Base-by-base conservation (phyloP, 129 eudicot genomes). In the Ambrosia trifida region DNA sequence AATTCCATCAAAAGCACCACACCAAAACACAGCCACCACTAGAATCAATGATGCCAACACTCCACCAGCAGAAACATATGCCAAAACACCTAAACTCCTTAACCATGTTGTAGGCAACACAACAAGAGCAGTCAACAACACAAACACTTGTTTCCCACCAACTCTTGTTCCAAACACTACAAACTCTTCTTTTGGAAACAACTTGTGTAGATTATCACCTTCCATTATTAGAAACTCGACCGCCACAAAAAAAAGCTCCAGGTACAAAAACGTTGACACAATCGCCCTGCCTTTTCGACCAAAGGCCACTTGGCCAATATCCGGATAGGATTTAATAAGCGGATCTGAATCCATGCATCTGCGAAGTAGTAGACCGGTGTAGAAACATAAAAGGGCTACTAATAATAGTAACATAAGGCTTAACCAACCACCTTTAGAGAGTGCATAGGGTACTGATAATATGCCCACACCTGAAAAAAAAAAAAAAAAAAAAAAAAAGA, bases 401-500 rank as follows among this genome's bases (percentile, higher is more conserved):
- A 70, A 58, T 4, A 84, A 36, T 68, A 87, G 83, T 18, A 87
- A 45, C 10, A 79, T 6, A 1, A 84, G 49, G 70, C 87, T 73
- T 10, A 87, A 57, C 89, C 93, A 87, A 7, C 93, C 93, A 45
- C 89, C 87, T 81, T 84, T 45, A 12, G 89, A 79, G 60, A 87
- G 85, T 44, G 89, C 86, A 53, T 78, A 87, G 2, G 93, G 83
- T 28, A 84, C 63, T 4, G 89, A 87, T 31, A 87, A 52, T 63
- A 84, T 76, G 62, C 93, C 86, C 4, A 87, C 77, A 65, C 89
- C 89, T 84, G 69, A 61, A 17, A 32, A 59, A 3, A 11, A 69
- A 3, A 82, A 66, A 33, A 51, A 57, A 0, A n/a, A n/a, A n/a
- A 3, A 11, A 69, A 3, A 82, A 66, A 33, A 51, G 49, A 0